These are phyloP conservation scores for Paradendryphiella salina DNA, from an alignment of 2,329 filamentous ascomycete genomes.

Conservation along the genomic window DNA sequence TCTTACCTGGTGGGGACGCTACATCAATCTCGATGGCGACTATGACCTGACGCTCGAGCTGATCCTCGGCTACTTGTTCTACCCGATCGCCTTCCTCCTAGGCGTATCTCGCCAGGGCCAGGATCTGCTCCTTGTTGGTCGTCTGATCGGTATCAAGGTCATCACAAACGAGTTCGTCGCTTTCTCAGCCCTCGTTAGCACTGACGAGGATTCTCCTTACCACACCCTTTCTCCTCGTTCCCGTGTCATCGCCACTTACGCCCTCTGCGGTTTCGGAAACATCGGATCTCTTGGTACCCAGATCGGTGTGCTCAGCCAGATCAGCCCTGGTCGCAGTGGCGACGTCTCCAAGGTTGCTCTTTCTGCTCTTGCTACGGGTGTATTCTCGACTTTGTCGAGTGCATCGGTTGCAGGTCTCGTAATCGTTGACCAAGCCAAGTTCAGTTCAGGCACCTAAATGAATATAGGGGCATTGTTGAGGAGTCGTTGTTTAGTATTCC, in stretches of 20 bases:
- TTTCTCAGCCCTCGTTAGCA: slow-evolving; percentile 60
- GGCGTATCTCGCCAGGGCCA: slow-evolving; percentile 67
- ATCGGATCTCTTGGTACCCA: slow-evolving; percentile 86
- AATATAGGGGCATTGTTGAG: background rate
- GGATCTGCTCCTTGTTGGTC: slow-evolving; percentile 70
- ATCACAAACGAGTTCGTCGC: slow-evolving; percentile 85
- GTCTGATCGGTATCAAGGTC: slow-evolving; percentile 82
- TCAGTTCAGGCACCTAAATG: slow-evolving; percentile 25
- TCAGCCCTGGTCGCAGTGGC: slow-evolving; percentile 72
- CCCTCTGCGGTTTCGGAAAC: slow-evolving; percentile 76
- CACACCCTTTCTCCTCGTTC: slow-evolving; percentile 67
- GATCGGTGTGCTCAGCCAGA: slow-evolving; percentile 82
- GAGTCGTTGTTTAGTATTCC: slow-evolving; percentile 9
- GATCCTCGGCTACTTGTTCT: slow-evolving; percentile 76
- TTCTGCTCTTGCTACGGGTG: slow-evolving; percentile 75
- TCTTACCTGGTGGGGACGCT: slow-evolving; percentile 81
- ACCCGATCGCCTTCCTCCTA: slow-evolving; percentile 77
- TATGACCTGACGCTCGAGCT: slow-evolving; percentile 73
- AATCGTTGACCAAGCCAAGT: slow-evolving; percentile 44
- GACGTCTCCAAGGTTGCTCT: slow-evolving; percentile 77
- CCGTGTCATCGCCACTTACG: slow-evolving; percentile 81
- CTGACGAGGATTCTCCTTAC: slow-evolving; percentile 55
- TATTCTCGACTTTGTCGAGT: slow-evolving; percentile 76
- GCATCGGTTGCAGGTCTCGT: slow-evolving; percentile 65
- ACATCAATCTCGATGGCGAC: slow-evolving; percentile 69